phyloP scores from a whole-genome alignment of 305 asterid genomes.

The Fraxinus sp. region DNA sequence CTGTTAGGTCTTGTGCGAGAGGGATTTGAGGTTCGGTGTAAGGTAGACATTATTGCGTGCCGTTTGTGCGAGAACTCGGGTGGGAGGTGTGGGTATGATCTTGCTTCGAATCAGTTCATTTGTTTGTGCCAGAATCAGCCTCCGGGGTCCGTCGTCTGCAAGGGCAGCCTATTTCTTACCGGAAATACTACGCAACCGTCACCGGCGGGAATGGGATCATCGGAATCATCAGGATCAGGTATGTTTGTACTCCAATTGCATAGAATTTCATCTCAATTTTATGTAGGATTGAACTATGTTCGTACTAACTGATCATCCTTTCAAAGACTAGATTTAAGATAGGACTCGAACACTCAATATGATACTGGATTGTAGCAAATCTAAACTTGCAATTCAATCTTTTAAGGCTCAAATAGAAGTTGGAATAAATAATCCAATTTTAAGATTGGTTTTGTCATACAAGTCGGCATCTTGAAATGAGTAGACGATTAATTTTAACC shows the following conservation, averaged over 20 bases:
- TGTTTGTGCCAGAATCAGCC: constrained; percentile 45
- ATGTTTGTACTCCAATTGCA: not conserved
- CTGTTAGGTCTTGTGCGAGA: constrained; percentile 18
- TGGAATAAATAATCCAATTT: not conserved
- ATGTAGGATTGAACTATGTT: not conserved
- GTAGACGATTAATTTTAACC: too few relatives aligned
- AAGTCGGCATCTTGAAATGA: not conserved
- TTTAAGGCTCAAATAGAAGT: not conserved
- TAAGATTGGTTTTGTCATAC: not conserved
- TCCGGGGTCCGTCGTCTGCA: constrained; percentile 24
- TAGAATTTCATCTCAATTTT: not conserved
- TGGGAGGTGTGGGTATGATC: constrained; percentile 54
- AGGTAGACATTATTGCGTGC: constrained; percentile 33
- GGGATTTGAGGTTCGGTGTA: constrained; percentile 43
- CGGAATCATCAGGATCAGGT: constrained; percentile 17
- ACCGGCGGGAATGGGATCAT: not conserved
- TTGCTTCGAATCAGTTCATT: constrained; percentile 25
- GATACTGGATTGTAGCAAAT: not conserved
- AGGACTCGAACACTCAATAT: not conserved
- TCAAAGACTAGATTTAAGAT: not conserved
- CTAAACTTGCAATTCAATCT: not conserved
- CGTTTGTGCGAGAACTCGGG: constrained; percentile 37
- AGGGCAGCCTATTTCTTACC: not conserved
- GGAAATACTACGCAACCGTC: constrained; percentile 12
- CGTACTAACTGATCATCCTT: too few relatives aligned